Conservation (phyloP, 2,329 filamentous ascomycete species). For the Hypoxylon sp. region DNA sequence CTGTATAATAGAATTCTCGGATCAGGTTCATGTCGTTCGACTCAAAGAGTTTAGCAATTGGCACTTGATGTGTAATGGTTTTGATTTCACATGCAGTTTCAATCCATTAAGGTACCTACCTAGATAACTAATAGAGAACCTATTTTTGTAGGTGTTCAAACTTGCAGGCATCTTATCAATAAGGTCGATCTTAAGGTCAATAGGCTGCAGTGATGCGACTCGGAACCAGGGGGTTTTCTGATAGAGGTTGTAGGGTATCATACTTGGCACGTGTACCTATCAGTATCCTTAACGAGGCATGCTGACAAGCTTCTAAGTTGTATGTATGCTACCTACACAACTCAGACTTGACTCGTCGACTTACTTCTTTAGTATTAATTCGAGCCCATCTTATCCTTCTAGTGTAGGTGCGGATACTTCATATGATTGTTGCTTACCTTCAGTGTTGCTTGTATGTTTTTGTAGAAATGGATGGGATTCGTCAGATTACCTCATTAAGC, state of each 20-base stretch:
- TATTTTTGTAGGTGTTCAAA: conserved; percentile 12
- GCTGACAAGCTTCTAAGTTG: conserved; percentile 4
- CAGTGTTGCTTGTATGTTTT: neutral
- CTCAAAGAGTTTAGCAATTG: neutral
- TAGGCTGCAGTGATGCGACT: conserved; percentile 34
- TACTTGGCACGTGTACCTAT: conserved; percentile 38
- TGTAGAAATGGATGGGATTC: neutral
- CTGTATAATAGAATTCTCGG: conserved; percentile 3
- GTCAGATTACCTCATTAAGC: conserved; percentile 4
- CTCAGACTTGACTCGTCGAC: conserved; percentile 7
- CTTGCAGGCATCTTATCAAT: conserved; percentile 28
- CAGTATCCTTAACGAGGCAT: conserved; percentile 23
- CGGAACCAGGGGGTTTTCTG: conserved; percentile 30
- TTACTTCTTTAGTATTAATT: neutral
- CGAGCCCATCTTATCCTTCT: neutral
- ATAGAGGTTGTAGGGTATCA: conserved; percentile 28
- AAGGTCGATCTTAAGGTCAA: conserved; percentile 39
- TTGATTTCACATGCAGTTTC: conserved; percentile 13
- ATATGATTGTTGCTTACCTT: neutral
- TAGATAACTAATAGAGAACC: conserved; percentile 19
- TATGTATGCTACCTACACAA: conserved; percentile 10
- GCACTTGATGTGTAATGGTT: neutral
- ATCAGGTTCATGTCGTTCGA: conserved; percentile 2
- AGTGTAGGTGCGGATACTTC: neutral
- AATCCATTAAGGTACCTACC: neutral